phyloP scores from a whole-genome alignment of 148 eudicot species.

The Rhododendron ovatum region DNA sequence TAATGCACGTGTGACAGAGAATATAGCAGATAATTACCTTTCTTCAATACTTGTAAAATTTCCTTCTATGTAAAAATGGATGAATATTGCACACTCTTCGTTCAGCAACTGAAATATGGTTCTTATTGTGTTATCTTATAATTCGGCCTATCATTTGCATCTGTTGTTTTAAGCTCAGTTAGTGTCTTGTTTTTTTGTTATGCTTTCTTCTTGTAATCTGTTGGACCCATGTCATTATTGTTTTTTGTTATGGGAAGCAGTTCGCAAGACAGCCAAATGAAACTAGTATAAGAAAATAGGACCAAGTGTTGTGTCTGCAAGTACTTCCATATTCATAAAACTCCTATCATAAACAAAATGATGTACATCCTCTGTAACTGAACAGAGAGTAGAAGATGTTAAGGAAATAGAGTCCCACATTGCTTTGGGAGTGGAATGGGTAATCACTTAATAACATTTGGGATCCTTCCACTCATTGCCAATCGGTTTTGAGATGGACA shows the following conservation, averaged over 20 bases:
- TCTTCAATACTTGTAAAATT: too few species aligned
- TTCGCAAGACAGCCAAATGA: neutral
- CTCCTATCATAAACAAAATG: neutral
- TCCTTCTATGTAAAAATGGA: too few species aligned
- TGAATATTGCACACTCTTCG: too few species aligned
- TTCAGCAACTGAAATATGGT: neutral
- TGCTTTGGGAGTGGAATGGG: too few species aligned
- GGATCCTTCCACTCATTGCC: too few species aligned
- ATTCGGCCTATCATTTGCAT: neutral
- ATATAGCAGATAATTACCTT: neutral
- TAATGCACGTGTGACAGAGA: neutral
- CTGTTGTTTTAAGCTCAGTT: neutral
- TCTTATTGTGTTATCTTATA: too few species aligned
- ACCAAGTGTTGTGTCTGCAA: neutral
- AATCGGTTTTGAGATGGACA: too few species aligned
- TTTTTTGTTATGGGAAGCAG: neutral
- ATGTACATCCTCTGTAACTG: neutral
- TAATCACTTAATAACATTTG: too few species aligned
- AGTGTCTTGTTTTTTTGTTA: neutral
- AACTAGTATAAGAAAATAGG: neutral
- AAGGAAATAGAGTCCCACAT: too few species aligned
- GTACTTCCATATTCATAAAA: too few species aligned
- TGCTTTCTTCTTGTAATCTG: neutral
- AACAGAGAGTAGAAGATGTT: too few species aligned
- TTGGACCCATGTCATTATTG: neutral